A percentile compares a stretch with the other conserved stretches of the same genome.
phyloP scores from a whole-genome alignment of 2,329 filamentous ascomycete species.

The Pseudogymnoascus sp. region DNA sequence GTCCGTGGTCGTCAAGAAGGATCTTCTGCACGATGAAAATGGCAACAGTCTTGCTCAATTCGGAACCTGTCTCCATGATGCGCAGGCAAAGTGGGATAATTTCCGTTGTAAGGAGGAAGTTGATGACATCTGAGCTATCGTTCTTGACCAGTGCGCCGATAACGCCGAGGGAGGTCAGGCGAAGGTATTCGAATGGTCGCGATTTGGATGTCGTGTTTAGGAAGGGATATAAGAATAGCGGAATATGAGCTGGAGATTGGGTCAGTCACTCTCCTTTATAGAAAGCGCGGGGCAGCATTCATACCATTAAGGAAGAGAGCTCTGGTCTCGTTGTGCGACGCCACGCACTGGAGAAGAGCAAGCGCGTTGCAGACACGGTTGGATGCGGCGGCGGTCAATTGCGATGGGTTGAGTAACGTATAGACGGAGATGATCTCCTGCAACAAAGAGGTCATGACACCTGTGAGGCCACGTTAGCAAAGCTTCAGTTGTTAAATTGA shows the following conservation, averaged over 20 bases:
- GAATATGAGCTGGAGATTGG: conserved; percentile 74
- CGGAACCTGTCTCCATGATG: conserved; percentile 98
- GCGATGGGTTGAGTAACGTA: conserved; percentile 89
- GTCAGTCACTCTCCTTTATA: neutral
- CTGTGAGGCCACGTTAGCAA: conserved; percentile 38
- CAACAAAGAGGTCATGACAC: conserved; percentile 94
- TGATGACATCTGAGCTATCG: conserved; percentile 96
- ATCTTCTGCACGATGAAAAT: conserved; percentile 99
- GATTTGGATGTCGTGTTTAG: conserved; percentile 98
- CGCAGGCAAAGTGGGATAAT: conserved; percentile 95
- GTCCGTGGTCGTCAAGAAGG: conserved; percentile 85
- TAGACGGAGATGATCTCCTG: conserved; percentile 99
- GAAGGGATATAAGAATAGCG: conserved; percentile 94
- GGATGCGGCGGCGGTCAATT: conserved; percentile 92
- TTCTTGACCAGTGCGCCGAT: conserved; percentile 98
- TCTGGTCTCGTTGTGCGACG: conserved; percentile 92
- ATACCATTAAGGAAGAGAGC: conserved; percentile 87
- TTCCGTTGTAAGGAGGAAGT: conserved; percentile 95
- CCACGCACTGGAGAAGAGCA: conserved; percentile 91
- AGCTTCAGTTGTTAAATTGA: conserved; percentile 12
- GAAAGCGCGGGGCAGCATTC: conserved; percentile 19
- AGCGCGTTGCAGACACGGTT: conserved; percentile 97
- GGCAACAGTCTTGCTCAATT: conserved; percentile 96
- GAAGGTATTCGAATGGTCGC: conserved; percentile 92
- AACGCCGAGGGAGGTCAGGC: conserved; percentile 89